Conservation (phyloP, 2,329 filamentous ascomycete species). For the Arthrobotrys musiformis region DNA sequence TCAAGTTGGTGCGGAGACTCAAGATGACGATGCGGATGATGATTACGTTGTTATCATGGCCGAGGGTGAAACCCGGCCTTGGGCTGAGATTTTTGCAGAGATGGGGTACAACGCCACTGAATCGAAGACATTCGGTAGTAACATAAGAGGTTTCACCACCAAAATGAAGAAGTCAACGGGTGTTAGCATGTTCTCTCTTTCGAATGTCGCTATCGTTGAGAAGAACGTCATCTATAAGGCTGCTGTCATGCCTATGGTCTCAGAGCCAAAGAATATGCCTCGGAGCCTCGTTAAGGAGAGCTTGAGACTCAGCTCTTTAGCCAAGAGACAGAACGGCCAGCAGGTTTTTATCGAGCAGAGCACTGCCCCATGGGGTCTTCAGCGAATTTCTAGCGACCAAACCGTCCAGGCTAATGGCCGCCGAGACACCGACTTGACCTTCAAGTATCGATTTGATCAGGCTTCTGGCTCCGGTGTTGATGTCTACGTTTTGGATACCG, state of each 20-base stretch:
- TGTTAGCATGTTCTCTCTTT: conserved; percentile 47
- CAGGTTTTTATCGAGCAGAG: conserved; percentile 43
- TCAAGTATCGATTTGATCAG: conserved; percentile 61
- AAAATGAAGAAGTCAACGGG: conserved; percentile 51
- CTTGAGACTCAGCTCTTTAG: conserved; percentile 36
- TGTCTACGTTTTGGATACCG: conserved; percentile 66
- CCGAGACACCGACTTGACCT: conserved; percentile 61
- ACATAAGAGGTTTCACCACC: conserved; percentile 58
- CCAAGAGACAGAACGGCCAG: conserved; percentile 31
- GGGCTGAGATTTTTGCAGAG: conserved; percentile 57
- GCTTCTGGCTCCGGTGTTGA: conserved; percentile 64
- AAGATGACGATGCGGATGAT: conserved; percentile 30
- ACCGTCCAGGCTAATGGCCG: conserved; percentile 59
- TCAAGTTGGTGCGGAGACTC: conserved; percentile 2
- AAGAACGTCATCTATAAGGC: conserved; percentile 46
- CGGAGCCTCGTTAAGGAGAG: conserved; percentile 55
- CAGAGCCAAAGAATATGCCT: conserved; percentile 47
- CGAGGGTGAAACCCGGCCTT: conserved; percentile 56
- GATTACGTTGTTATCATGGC: conserved; percentile 58
- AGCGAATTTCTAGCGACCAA: conserved; percentile 60
- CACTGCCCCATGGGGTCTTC: conserved; percentile 59
- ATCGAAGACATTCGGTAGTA: conserved; percentile 61
- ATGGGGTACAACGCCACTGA: conserved; percentile 58
- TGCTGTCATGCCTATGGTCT: conserved; percentile 44
- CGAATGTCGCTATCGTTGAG: conserved; percentile 48